These are phyloP conservation scores for Aspergillus indologenus DNA, from an alignment of 495 filamentous ascomycete species.

Conservation along the genomic window DNA sequence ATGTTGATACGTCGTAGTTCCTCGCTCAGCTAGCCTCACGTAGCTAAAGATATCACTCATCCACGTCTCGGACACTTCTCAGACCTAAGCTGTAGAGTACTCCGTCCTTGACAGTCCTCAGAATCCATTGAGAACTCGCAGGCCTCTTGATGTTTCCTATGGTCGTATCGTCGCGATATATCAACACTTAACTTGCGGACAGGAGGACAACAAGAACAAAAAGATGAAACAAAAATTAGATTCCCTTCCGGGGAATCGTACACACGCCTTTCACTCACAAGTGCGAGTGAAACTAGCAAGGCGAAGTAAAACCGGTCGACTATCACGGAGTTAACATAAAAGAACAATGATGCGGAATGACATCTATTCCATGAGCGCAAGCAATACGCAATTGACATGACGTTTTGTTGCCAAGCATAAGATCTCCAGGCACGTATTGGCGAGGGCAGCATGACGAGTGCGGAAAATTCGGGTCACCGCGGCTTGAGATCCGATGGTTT, in stretches of 20 bases:
- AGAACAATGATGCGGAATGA: background rate
- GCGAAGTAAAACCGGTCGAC: background rate
- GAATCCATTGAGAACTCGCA: no score
- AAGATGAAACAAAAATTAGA: conserved; percentile 4
- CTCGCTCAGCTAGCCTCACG: no score
- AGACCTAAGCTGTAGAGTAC: no score
- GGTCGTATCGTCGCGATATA: no score
- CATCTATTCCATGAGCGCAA: background rate
- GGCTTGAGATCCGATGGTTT: no score
- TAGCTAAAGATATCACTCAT: no score
- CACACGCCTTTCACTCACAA: background rate
- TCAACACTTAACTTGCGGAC: no score
- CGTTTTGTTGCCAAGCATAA: background rate
- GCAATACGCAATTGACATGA: background rate
- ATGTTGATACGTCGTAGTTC: no score
- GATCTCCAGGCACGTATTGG: background rate
- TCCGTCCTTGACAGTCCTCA: no score
- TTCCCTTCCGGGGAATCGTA: conserved; percentile 5
- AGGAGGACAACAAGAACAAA: background rate
- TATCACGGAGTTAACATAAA: conserved; percentile 3
- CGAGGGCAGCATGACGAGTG: background rate
- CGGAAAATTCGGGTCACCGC: background rate
- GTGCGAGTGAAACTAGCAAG: background rate
- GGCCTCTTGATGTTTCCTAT: no score
- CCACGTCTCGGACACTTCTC: no score